Base-by-base conservation (phyloP, 495 filamentous ascomycete genomes). In the Lasiosphaeria hispida region DNA sequence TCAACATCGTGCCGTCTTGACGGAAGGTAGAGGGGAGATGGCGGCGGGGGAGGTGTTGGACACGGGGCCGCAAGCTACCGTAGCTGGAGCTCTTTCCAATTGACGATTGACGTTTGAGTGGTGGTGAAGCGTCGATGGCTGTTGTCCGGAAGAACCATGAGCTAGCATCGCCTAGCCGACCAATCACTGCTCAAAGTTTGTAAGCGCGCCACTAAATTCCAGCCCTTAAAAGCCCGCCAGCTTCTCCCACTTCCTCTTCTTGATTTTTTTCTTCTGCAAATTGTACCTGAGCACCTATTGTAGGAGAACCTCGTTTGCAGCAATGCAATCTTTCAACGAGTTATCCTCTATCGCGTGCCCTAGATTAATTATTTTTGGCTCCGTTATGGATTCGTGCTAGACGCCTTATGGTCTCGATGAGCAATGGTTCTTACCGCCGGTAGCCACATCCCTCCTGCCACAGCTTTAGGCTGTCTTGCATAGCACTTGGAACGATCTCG, bases 281-380 rank as follows among this genome's bases (percentile, higher is more conserved):
- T 80, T 80, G 77, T 80, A 80, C 72, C 68, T 71, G 87, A 82
- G 79, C 87, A 84, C 83, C 79, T 95, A 92, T 96, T 93, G 91
- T 96, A 88, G 91, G 88, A 83, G 78, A 78, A 68, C 60, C 61
- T 61, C 62, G 69, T 69, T 71, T 41, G 48, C 53, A 37, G 39
- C 43, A 45, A 38, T 60, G 41, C 57, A 57, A 57, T 1, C 34
- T 60, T 65, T 66, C 66, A 65, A 77, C 74, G 75, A 79, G 79
- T 79, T 72, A 65, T 79, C 79, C 81, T 83, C 81, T 83, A 83
- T 83, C 77, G 75, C 80, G 76, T 82, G 77, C 73, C 73, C 80
- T 74, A 83, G 80, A 83, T 71, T 58, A 76, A 79, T 65, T 62
- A 55, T 61, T 70, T 51, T 37, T 15, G 71, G 79, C 78, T 75